Evolutionary conservation across 345 rosid genomes (phyloP).

Genomic region (Microthlaspi erraticum): DNA sequence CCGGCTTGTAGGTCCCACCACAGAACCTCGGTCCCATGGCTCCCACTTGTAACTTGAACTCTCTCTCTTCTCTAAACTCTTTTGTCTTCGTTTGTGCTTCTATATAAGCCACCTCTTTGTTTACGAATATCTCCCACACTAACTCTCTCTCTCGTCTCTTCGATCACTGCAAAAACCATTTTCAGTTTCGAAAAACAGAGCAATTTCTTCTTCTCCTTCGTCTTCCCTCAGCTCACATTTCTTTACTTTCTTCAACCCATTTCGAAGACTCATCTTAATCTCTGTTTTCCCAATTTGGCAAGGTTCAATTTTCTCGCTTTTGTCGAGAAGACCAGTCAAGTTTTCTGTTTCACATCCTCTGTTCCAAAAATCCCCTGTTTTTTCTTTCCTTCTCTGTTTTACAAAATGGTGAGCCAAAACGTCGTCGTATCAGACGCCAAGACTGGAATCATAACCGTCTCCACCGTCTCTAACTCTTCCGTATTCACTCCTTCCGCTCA

Average conservation of each 20-base stretch:
- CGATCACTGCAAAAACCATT: conserved; percentile 7
- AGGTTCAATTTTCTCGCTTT: neutral
- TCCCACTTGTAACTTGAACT: conserved; percentile 37
- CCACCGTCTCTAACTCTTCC: conserved; percentile 50
- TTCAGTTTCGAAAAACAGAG: conserved; percentile 19
- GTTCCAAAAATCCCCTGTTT: conserved; percentile 3
- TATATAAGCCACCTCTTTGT: conserved; percentile 41
- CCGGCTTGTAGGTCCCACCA: conserved; percentile 42
- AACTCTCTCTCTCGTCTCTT: conserved; percentile 43
- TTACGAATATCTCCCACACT: conserved; percentile 31
- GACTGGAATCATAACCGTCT: conserved; percentile 48
- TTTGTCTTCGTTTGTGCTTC: conserved; percentile 18
- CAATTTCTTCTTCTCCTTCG: conserved; percentile 2
- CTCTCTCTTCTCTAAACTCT: conserved; percentile 1
- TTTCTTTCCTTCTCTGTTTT: neutral
- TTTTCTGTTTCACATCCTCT: neutral
- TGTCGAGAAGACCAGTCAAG: neutral
- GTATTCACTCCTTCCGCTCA: conserved; percentile 54
- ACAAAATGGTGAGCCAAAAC: conserved; percentile 65
- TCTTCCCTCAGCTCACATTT: neutral
- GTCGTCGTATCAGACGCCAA: conserved; percentile 58
- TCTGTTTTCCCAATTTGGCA: neutral
- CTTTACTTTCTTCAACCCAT: neutral
- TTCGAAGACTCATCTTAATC: neutral
- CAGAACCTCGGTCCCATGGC: conserved; percentile 39